Conservation (phyloP, 129 eudicot species). For the Flaveria bidentis region DNA sequence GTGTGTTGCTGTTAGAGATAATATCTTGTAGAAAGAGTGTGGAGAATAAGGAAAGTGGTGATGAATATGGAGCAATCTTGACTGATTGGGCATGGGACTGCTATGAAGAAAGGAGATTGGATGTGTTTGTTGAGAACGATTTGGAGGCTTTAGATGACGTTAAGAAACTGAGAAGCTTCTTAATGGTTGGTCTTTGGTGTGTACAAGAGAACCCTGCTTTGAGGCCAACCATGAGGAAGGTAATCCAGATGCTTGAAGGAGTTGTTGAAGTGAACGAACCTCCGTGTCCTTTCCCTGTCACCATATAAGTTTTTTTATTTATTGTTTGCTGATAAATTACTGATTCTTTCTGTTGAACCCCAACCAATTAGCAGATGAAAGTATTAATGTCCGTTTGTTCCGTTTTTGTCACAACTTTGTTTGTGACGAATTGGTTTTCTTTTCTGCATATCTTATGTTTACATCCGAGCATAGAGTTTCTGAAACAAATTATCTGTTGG, state of each 20-base stretch:
- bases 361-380: not conserved
- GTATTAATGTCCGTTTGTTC: not conserved
- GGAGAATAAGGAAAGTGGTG: not conserved
- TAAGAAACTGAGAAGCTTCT: not conserved
- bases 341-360: not conserved
- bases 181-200: too few relatives aligned
- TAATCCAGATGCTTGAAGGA: not conserved
- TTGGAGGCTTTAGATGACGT: slow-evolving; percentile 16
- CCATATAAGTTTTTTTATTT: not conserved
- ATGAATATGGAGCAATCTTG: slow-evolving; percentile 10
- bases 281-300: not conserved
- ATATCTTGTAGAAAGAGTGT: slow-evolving; percentile 36
- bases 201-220: not conserved
- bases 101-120: slow-evolving; percentile 24
- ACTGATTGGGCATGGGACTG: slow-evolving; percentile 49
- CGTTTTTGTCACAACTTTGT: not conserved
- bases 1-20: not conserved
- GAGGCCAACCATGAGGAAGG: not conserved
- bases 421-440: not conserved
- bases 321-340: not conserved
- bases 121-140: slow-evolving; percentile 7
- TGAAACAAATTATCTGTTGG: not conserved
- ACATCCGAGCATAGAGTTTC: too few relatives aligned
- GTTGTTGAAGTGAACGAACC: not conserved
- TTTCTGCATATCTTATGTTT: not conserved